Conservation (phyloP, 2,329 filamentous ascomycete genomes). For the Penicillium paneum region DNA sequence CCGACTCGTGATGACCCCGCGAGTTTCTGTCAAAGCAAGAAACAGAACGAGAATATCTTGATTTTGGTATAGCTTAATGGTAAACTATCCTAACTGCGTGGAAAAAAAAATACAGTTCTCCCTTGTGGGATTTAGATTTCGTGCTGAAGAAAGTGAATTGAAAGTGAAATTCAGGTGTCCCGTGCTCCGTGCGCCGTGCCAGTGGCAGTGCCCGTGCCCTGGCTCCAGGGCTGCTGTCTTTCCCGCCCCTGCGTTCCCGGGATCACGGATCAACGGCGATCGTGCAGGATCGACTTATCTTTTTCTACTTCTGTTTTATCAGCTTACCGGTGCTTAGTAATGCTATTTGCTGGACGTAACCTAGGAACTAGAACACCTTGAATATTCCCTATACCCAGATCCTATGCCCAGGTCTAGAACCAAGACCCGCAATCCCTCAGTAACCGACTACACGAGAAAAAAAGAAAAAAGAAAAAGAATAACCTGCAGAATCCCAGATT, state of each 20-base stretch:
- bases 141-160: not conserved
- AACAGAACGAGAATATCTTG: too few relatives aligned
- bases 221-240: not conserved
- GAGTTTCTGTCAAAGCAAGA: too few relatives aligned
- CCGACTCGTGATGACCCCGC: not conserved
- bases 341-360: too few relatives aligned
- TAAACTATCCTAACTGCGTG: too few relatives aligned
- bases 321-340: not conserved
- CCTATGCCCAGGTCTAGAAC: too few relatives aligned
- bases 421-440: not conserved
- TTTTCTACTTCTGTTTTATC: not conserved
- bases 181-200: not conserved
- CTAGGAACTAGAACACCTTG: too few relatives aligned
- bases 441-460: not conserved
- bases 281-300: not conserved
- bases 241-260: not conserved
- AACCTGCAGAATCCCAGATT: slow-evolving; percentile 9
- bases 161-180: not conserved
- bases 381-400: not conserved
- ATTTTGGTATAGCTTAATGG: too few relatives aligned
- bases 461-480: not conserved
- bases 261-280: slow-evolving; percentile 7
- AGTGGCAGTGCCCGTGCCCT: not conserved
- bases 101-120: too few relatives aligned
- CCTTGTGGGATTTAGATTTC: not conserved